Base-by-base conservation (phyloP, 306 rosid genomes). In the Castanospermum australe region DNA sequence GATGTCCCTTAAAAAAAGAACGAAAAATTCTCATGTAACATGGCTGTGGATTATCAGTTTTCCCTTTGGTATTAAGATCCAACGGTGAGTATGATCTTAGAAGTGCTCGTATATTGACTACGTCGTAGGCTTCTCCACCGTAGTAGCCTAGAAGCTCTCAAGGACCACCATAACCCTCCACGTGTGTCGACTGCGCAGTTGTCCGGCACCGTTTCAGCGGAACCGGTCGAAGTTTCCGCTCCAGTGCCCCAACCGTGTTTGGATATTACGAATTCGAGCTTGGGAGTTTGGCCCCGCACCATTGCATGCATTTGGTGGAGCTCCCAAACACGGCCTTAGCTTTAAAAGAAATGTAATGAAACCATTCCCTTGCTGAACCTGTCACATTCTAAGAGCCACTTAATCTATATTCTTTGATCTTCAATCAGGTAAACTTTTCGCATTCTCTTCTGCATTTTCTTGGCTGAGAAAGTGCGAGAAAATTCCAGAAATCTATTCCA, bases 121-220 rank as follows among this genome's bases (percentile, higher is more conserved):
- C 51, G 67, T 80, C 84, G 39, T 17, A 9, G 41, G 62, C 71
- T 48, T 35, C 62, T 41, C 75, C 86, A 11, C 6, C 7, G 64
- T 33, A 44, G 48, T 54, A 59, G 72, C 42, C 41, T 28, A 5
- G 67, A 30, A 25, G 50, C 24, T 18, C 51, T 71, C 38, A 47
- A 77, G 3, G 66, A 45, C 77, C 45, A 5, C 20, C 28, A 71
- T 5, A 25, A 55, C n/a, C 4, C 28, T 48, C 66, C 77, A 80
- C 85, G 77, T 72, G 76, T 59, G 25, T 8, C 28, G 0, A 42
- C 25, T 6, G 38, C 21, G 47, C 13, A 6, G 0, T 54, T 52
- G 30, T 59, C 25, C 59, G 82, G 66, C 87, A 35, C 4, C 9
- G 68, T 75, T 80, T 56, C 12, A 80, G 84, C 72, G 42, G 14